Percentiles rank a stretch among this genome's conserved stretches.
phyloP scores from a whole-genome alignment of 2,329 filamentous ascomycete species.

The Fusarium drepaniforme region DNA sequence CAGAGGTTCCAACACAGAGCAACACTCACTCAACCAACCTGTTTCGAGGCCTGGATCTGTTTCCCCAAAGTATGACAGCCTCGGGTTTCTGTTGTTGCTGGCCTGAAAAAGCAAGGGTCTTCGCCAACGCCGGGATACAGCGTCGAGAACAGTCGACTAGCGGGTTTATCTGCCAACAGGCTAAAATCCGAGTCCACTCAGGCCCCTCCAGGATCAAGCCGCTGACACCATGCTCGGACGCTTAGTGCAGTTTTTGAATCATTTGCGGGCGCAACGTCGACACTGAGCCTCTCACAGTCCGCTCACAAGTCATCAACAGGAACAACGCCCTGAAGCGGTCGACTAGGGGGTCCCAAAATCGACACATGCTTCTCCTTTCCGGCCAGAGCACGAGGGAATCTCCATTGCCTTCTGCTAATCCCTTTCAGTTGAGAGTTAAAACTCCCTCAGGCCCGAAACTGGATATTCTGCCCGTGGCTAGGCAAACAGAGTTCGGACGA shows the following conservation, averaged over 20 bases:
- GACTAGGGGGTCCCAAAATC: slow-evolving; percentile 24
- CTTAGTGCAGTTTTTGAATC: slow-evolving; percentile 42
- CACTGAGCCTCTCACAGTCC: slow-evolving; percentile 37
- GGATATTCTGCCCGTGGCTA: not conserved
- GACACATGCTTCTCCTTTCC: slow-evolving; percentile 22
- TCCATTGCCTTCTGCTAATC: not conserved
- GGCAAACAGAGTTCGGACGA: not conserved
- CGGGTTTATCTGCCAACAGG: slow-evolving; percentile 25
- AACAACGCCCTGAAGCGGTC: slow-evolving; percentile 20
- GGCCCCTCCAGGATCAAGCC: slow-evolving; percentile 29
- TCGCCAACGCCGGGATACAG: not conserved
- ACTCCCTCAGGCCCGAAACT: not conserved
- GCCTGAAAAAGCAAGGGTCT: slow-evolving; percentile 1
- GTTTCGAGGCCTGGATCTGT: slow-evolving; percentile 30
- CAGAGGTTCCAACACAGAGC: slow-evolving; percentile 2
- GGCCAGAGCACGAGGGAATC: slow-evolving; percentile 28
- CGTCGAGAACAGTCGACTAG: slow-evolving; percentile 6
- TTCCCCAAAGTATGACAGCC: slow-evolving; percentile 24
- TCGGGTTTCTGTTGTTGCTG: not conserved
- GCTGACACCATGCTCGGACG: slow-evolving; percentile 43
- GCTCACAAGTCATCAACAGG: slow-evolving; percentile 34
- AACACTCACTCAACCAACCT: not conserved
- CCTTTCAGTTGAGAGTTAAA: slow-evolving; percentile 3
- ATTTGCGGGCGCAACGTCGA: slow-evolving; percentile 44
- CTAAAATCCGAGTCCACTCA: slow-evolving; percentile 35